These are phyloP conservation scores for Populus nigra DNA, from an alignment of 345 rosid species.

Conservation along the genomic window DNA sequence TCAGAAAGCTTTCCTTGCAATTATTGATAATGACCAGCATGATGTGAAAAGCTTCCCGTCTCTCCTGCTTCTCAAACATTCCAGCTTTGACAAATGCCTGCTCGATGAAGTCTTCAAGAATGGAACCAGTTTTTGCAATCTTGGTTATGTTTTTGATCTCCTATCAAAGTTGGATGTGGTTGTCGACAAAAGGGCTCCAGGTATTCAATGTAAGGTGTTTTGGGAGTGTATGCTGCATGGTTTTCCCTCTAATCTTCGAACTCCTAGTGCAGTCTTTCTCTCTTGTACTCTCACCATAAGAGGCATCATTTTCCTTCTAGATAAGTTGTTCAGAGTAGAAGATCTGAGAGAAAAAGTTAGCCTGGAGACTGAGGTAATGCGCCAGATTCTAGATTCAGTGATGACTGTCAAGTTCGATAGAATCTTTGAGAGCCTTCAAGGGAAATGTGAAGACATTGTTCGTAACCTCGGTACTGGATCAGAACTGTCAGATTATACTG, in stretches of 20 bases:
- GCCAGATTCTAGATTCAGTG: slow-evolving; percentile 58
- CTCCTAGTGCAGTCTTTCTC: slow-evolving; percentile 63
- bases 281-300: slow-evolving; percentile 72
- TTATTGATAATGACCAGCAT: slow-evolving; percentile 43
- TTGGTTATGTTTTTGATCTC: slow-evolving; percentile 56
- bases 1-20: slow-evolving; percentile 72
- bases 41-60: slow-evolving; percentile 43
- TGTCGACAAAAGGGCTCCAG: slow-evolving; percentile 60
- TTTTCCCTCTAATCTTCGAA: slow-evolving; percentile 60
- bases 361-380: slow-evolving; percentile 46
- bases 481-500: slow-evolving; percentile 56
- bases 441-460: slow-evolving; percentile 66
- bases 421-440: slow-evolving; percentile 62
- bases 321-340: slow-evolving; percentile 53
- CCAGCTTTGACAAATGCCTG: slow-evolving; percentile 57
- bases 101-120: slow-evolving; percentile 63
- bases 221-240: slow-evolving; percentile 90
- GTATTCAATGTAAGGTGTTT: slow-evolving; percentile 56
- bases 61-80: slow-evolving; percentile 75
- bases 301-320: slow-evolving; percentile 53
- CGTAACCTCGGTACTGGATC: slow-evolving; percentile 42
- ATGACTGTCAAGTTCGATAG: slow-evolving; percentile 69
- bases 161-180: slow-evolving; percentile 49
- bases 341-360: slow-evolving; percentile 35
- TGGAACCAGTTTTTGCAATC: slow-evolving; percentile 46